phyloP scores from a whole-genome alignment of 257 asterid genomes.

The Ilex aquifolium region DNA sequence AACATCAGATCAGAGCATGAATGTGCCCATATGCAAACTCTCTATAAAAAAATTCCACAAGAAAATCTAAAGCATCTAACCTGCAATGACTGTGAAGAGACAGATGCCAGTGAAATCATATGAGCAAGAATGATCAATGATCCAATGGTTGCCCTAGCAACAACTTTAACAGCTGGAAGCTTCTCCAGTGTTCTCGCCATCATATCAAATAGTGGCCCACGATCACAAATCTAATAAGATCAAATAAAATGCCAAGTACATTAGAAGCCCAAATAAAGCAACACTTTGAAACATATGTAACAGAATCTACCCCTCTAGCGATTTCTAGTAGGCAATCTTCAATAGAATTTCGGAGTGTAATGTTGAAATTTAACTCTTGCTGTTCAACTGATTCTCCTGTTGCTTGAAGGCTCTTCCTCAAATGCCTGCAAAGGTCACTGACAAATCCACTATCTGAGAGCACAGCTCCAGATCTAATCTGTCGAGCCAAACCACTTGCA shows the following conservation, averaged over 20 bases:
- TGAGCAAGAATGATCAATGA: constrained; percentile 85
- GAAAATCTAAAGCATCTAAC: constrained; percentile 29
- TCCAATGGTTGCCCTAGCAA: constrained; percentile 80
- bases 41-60: background rate
- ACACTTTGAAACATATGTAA: background rate
- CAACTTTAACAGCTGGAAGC: constrained; percentile 65
- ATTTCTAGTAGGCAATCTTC: constrained; percentile 87
- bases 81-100: constrained; percentile 67
- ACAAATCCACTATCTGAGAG: constrained; percentile 82
- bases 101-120: constrained; percentile 67
- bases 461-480: constrained; percentile 56
- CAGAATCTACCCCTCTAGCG: constrained; percentile 78
- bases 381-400: constrained; percentile 70
- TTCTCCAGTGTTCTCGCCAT: constrained; percentile 90
- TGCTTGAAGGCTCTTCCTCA: constrained; percentile 90
- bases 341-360: constrained; percentile 61
- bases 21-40: background rate
- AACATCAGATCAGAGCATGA: background rate
- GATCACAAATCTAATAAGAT: constrained; percentile 62
- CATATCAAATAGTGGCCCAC: constrained; percentile 79
- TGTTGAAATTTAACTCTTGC: constrained; percentile 49
- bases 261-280: background rate
- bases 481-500: constrained; percentile 77
- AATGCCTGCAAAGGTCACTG: constrained; percentile 83
- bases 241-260: constrained; percentile 1